Evolutionary conservation across 768 basidiomycete species (phyloP).

Genomic region (Rubroboletus pulcherrimus): DNA sequence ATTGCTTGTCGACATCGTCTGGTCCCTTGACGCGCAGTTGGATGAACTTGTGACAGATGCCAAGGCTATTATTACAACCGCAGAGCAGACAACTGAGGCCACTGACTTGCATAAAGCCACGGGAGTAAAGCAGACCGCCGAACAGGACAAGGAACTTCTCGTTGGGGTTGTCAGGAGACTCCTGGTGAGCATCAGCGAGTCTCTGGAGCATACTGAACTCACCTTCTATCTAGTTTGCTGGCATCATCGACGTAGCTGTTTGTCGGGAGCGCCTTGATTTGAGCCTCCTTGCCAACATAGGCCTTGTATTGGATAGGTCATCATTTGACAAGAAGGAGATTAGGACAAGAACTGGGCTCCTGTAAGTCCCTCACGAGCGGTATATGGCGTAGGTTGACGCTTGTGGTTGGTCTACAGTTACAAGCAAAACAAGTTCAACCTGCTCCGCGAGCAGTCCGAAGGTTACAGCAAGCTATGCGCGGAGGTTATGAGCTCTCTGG

Average conservation of each 20-base stretch:
- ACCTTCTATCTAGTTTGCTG: conserved; percentile 42
- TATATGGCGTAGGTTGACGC: not conserved
- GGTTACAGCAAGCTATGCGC: conserved; percentile 92
- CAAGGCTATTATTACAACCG: conserved; percentile 38
- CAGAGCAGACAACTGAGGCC: conserved; percentile 21
- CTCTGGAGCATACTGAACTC: not conserved
- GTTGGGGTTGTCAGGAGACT: conserved; percentile 56
- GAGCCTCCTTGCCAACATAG: conserved; percentile 55
- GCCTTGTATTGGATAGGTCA: conserved; percentile 64
- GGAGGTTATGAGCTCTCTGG: conserved; percentile 75
- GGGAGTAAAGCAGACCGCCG: conserved; percentile 49
- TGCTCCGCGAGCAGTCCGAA: conserved; percentile 95
- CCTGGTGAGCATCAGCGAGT: conserved; percentile 39
- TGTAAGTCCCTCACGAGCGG: conserved; percentile 47
- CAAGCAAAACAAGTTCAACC: conserved; percentile 98
- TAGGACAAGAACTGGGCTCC: conserved; percentile 72
- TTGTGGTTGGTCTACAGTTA: conserved; percentile 51
- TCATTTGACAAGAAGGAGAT: conserved; percentile 77
- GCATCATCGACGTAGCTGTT: conserved; percentile 53
- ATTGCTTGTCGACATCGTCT: conserved; percentile 72
- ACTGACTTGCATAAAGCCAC: conserved; percentile 32
- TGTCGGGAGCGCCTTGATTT: conserved; percentile 78
- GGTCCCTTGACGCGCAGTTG: conserved; percentile 74
- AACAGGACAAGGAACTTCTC: conserved; percentile 62
- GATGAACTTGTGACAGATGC: conserved; percentile 66